Evolutionary conservation across 2,329 filamentous ascomycete species (phyloP).

Genomic region (Pseudocercospora macadamiae): DNA sequence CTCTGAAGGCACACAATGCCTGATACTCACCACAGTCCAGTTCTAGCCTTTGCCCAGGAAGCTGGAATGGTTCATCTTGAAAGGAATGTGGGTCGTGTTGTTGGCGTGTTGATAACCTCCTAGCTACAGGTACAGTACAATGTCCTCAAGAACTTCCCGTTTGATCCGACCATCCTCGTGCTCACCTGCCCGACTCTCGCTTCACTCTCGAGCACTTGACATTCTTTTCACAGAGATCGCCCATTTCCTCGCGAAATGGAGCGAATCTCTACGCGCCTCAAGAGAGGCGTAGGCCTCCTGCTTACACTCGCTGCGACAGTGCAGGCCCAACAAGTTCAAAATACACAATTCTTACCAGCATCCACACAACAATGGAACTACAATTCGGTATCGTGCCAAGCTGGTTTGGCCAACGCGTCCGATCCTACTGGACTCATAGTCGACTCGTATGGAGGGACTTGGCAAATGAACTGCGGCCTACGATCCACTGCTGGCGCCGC

Average conservation of each 20-base stretch:
- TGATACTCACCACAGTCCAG: neutral
- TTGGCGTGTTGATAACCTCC: constrained; percentile 17
- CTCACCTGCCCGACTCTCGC: constrained; percentile 3
- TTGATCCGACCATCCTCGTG: neutral
- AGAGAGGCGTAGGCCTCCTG: constrained; percentile 12
- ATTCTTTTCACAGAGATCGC: constrained; percentile 11
- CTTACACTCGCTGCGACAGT: constrained; percentile 10
- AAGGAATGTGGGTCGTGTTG: constrained; percentile 35
- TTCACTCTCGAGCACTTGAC: constrained; percentile 2
- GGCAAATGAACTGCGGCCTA: constrained; percentile 22
- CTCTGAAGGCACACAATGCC: no score
- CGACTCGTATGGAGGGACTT: constrained; percentile 23
- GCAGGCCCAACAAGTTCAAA: constrained; percentile 12
- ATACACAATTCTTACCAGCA: neutral
- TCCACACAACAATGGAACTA: constrained; percentile 22
- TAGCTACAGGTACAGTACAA: constrained; percentile 3
- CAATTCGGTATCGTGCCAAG: neutral
- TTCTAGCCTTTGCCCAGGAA: neutral
- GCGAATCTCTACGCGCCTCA: constrained; percentile 15
- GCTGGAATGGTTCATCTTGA: constrained; percentile 20
- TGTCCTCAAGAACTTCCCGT: neutral
- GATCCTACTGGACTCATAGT: constrained; percentile 20
- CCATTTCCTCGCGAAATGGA: constrained; percentile 13
- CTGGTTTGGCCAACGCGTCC: constrained; percentile 6
- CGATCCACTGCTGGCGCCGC: constrained; percentile 2